Conservation (phyloP, 2,329 filamentous ascomycete species). For the Aspergillus sp. region DNA sequence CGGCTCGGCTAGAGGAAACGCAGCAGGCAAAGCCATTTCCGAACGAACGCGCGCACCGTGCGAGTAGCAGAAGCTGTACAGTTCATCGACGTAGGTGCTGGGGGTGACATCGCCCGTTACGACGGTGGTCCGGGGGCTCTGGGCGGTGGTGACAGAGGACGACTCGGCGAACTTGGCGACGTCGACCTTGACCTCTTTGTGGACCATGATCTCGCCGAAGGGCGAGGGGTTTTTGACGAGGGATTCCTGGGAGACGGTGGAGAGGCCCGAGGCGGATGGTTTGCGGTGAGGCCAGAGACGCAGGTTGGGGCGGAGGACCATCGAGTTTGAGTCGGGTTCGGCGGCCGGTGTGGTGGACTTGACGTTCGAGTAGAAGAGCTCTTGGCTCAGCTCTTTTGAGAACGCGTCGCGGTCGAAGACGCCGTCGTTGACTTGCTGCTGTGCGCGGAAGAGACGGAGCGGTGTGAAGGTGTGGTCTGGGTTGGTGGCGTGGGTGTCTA, state of each 20-base stretch:
- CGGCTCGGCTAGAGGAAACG: slow-evolving; percentile 1
- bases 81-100: slow-evolving; percentile 41
- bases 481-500: slow-evolving; percentile 46
- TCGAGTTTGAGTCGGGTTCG: slow-evolving; percentile 16
- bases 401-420: slow-evolving; percentile 51
- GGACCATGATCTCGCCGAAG: slow-evolving; percentile 53
- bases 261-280: neutral
- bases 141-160: slow-evolving; percentile 8
- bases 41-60: slow-evolving; percentile 19
- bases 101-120: slow-evolving; percentile 15
- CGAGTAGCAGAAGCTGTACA: slow-evolving; percentile 31
- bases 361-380: slow-evolving; percentile 42
- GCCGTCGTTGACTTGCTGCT: slow-evolving; percentile 53
- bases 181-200: slow-evolving; percentile 53
- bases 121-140: slow-evolving; percentile 16
- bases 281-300: slow-evolving; percentile 16
- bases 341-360: slow-evolving; percentile 15
- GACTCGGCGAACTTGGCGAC: slow-evolving; percentile 22
- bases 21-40: slow-evolving; percentile 10
- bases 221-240: slow-evolving; percentile 10
- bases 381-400: slow-evolving; percentile 50
- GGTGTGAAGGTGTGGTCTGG: slow-evolving; percentile 51
- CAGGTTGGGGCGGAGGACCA: slow-evolving; percentile 11
- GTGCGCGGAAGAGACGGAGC: slow-evolving; percentile 55
- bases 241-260: slow-evolving; percentile 11